Evolutionary conservation across 2,329 filamentous ascomycete species (phyloP).

Genomic region (Monosporascus sp.): DNA sequence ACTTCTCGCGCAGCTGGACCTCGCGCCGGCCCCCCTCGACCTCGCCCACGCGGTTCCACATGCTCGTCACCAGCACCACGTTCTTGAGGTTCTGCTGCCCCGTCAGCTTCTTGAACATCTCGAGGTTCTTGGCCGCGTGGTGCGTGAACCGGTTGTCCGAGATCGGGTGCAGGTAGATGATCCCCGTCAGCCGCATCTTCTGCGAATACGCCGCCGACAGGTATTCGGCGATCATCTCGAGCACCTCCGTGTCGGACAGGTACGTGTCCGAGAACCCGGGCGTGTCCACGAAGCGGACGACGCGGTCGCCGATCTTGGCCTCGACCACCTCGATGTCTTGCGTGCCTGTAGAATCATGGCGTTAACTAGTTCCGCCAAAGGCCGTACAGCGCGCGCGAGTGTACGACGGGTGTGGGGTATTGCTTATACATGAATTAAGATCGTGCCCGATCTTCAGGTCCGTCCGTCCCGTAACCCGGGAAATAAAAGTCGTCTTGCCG

Average conservation of each 20-base stretch:
- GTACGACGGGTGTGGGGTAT: neutral
- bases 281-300: conserved; percentile 36
- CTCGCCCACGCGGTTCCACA: conserved; percentile 34
- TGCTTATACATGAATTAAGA: conserved; percentile 26
- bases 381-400: no score
- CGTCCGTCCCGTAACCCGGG: conserved; percentile 26
- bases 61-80: conserved; percentile 37
- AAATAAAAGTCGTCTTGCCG: conserved; percentile 34
- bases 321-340: conserved; percentile 24
- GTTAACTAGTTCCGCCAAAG: no score
- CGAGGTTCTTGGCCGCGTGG: conserved; percentile 33
- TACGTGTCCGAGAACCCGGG: conserved; percentile 44
- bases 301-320: conserved; percentile 21
- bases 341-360: conserved; percentile 17
- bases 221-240: conserved; percentile 36
- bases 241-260: conserved; percentile 38
- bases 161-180: conserved; percentile 43
- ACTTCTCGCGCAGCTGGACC: conserved; percentile 30
- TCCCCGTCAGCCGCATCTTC: conserved; percentile 32
- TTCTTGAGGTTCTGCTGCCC: conserved; percentile 34
- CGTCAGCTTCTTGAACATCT: conserved; percentile 40
- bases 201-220: conserved; percentile 27
- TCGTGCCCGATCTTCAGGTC: conserved; percentile 29
- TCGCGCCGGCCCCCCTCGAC: conserved; percentile 21
- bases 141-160: conserved; percentile 35